Evolutionary conservation across 2,329 filamentous ascomycete genomes (phyloP).

Genomic region (Phoma sp.): DNA sequence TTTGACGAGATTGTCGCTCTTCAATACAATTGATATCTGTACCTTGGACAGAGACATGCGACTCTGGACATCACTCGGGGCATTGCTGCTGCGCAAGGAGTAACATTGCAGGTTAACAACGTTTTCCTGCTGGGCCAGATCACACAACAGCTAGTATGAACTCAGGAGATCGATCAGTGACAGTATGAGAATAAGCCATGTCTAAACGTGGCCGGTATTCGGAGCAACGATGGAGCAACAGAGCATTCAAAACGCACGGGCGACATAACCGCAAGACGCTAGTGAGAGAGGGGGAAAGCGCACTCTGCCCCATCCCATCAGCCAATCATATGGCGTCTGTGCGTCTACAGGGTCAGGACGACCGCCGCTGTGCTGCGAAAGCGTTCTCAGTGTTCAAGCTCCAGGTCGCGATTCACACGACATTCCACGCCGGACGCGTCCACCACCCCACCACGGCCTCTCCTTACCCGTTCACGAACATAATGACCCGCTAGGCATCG

Average conservation of each 20-base stretch:
- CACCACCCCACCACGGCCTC: conserved; percentile 30
- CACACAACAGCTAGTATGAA: too few relatives aligned
- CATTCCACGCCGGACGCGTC: conserved; percentile 43
- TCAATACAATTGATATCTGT: too few relatives aligned
- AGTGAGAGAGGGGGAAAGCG: neutral
- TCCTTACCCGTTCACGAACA: conserved; percentile 38
- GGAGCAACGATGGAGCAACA: neutral
- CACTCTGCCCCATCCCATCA: neutral
- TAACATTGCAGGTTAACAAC: too few relatives aligned
- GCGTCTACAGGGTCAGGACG: conserved; percentile 13
- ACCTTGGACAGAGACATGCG: too few relatives aligned
- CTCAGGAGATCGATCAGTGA: too few relatives aligned
- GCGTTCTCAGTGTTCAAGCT: conserved; percentile 23
- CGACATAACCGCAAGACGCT: neutral
- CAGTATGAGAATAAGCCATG: too few relatives aligned
- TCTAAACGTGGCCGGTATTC: too few relatives aligned
- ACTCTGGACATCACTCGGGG: too few relatives aligned
- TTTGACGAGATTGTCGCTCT: too few relatives aligned
- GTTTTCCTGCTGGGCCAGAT: too few relatives aligned
- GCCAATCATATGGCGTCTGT: conserved; percentile 8
- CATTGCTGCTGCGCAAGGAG: too few relatives aligned
- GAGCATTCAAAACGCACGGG: conserved; percentile 13
- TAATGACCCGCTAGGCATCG: conserved; percentile 35
- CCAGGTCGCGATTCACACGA: conserved; percentile 37
- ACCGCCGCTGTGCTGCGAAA: conserved; percentile 14